Evolutionary conservation across 768 basidiomycete species (phyloP).

Genomic region (Peribolospora baueri): DNA sequence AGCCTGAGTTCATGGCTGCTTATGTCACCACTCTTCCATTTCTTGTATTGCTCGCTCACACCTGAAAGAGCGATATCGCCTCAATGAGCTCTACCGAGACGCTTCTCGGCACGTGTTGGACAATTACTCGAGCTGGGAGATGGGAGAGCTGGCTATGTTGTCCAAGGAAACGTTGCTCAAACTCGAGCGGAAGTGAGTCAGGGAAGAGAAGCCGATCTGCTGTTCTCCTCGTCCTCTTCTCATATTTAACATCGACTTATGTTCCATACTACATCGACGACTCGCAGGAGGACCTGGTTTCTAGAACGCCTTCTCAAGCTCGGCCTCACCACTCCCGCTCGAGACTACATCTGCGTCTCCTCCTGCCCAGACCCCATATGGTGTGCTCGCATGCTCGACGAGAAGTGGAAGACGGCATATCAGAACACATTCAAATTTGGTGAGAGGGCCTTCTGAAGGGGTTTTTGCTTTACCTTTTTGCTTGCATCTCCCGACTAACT

Average conservation of each 20-base stretch:
- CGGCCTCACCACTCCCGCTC: slow-evolving; percentile 59
- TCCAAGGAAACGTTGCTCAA: slow-evolving; percentile 62
- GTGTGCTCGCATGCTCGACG: slow-evolving; percentile 67
- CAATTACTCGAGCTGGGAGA: slow-evolving; percentile 13
- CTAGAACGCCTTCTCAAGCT: slow-evolving; percentile 81
- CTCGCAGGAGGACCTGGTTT: slow-evolving; percentile 64
- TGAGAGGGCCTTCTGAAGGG: slow-evolving; percentile 14
- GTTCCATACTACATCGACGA: background rate
- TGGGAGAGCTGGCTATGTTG: slow-evolving; percentile 22
- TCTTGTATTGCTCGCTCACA: background rate
- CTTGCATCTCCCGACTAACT: slow-evolving; percentile 1
- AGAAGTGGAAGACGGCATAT: slow-evolving; percentile 81
- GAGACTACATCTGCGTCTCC: slow-evolving; percentile 65
- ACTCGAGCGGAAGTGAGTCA: slow-evolving; percentile 41
- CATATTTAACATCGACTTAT: background rate
- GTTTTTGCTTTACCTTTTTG: slow-evolving; percentile 4
- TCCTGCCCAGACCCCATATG: slow-evolving; percentile 55
- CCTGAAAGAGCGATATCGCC: background rate
- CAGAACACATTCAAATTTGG: slow-evolving; percentile 68
- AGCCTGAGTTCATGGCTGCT: background rate
- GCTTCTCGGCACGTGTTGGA: slow-evolving; percentile 62
- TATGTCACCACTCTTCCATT: background rate
- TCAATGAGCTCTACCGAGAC: slow-evolving; percentile 39
- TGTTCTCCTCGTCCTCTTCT: background rate
- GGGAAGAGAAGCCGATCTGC: background rate